Conservation (phyloP, 2,329 filamentous ascomycete genomes). For the Hypoxylon sp. region DNA sequence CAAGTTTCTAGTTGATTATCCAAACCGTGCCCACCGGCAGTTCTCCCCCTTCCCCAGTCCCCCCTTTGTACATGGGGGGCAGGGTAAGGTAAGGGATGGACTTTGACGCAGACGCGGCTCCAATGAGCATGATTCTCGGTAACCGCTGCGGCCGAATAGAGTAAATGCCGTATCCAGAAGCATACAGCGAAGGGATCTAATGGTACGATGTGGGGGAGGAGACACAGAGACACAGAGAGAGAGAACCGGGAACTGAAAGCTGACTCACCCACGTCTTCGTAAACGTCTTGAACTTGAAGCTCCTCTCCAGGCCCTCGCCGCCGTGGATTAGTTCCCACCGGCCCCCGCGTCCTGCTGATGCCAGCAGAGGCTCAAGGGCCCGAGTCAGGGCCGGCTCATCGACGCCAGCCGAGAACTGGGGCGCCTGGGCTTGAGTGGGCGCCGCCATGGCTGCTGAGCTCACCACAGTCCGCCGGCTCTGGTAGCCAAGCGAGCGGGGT, state of each 20-base stretch:
- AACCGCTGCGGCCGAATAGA: conserved; percentile 22
- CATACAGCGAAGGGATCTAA: conserved; percentile 15
- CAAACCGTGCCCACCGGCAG: conserved; percentile 20
- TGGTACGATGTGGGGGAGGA: conserved; percentile 8
- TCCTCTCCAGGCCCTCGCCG: conserved; percentile 71
- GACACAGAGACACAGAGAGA: not conserved
- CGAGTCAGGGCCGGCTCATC: conserved; percentile 58
- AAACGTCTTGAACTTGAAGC: conserved; percentile 76
- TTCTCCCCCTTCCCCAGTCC: conserved; percentile 17
- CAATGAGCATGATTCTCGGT: conserved; percentile 22
- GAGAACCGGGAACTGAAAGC: not conserved
- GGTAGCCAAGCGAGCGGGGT: conserved; percentile 29
- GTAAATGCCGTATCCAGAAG: conserved; percentile 24
- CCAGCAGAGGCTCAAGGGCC: conserved; percentile 57
- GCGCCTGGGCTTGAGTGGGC: conserved; percentile 22
- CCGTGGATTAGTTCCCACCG: conserved; percentile 67
- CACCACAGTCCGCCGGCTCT: conserved; percentile 31
- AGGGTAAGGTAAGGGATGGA: conserved; percentile 12
- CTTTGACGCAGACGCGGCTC: conserved; percentile 18
- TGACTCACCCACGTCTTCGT: conserved; percentile 73
- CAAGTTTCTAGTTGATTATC: conserved; percentile 15
- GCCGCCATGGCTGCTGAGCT: conserved; percentile 34
- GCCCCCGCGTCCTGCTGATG: conserved; percentile 50
- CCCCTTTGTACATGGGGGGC: conserved; percentile 7
- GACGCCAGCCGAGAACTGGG: conserved; percentile 62